Evolutionary conservation across 768 basidiomycete species (phyloP), one percentile per base, ranked within the genome.

Genomic region (Mycena filopes): DNA sequence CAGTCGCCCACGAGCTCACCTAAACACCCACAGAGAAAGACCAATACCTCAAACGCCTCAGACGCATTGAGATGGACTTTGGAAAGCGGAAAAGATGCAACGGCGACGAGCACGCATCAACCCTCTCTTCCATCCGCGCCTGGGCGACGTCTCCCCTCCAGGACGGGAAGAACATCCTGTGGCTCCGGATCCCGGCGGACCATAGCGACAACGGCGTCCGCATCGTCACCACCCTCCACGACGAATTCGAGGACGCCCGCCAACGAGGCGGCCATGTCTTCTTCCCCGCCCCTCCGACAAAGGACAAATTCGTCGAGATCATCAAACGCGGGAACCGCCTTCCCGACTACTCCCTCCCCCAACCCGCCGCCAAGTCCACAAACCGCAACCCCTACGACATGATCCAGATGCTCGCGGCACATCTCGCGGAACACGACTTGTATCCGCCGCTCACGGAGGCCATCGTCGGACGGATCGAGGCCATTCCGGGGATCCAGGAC

Each of bases 191-290:
- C 3, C 48, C 58, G 1, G 38, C 48, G 16, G 46, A 36, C 38
- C 18, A 23, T 33, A 42, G 31, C 41, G 51, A 61, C 23, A 46
- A 25, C 47, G 18, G 12, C n/a, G 55, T 29, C 48, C 26, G n/a
- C 11, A 48, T 60, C 48, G 29, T 50, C 40, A 21, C 40, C 28
- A 33, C 48, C 11, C 48, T 60, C 20, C 33, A 42, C 21, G n/a
- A 51, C 18, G 29, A 42, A 8, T 29, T 29, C 4, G 9, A 13
- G 8, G 10, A 26, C 16, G 40, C 25, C 15, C 18, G 41, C 2
- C 51, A 46, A 4, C 36, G 53, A 20, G 31, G 50, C 23, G 60
- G 43, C 23, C 20, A 46, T 43, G 43, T 61, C n/a, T 61, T 61
- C 51, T 61, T 61, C 45, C 31, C 31, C 31, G 7, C 31, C 31